Percentiles rank a stretch among this genome's conserved stretches.
Conservation (phyloP, 1,284 basidiomycete species). For the Amylostereum areolatum region DNA sequence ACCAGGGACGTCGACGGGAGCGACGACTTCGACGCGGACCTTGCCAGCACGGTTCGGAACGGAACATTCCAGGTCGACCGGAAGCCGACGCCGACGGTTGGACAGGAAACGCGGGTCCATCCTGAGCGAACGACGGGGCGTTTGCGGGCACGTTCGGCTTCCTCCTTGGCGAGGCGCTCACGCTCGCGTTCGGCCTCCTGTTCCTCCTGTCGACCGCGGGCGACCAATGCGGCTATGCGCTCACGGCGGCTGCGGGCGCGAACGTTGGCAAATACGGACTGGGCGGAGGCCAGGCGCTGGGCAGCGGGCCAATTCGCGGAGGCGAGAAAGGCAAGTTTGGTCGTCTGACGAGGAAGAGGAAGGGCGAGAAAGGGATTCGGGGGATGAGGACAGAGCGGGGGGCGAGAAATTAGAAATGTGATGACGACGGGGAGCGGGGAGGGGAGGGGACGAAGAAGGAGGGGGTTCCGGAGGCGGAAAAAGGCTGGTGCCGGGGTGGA, state of each 20-base stretch:
- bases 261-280: conserved; percentile 5
- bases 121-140: neutral
- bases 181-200: conserved; percentile 4
- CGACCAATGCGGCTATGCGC: conserved; percentile 1
- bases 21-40: neutral
- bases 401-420: too few species aligned
- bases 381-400: neutral
- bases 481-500: neutral
- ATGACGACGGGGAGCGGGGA: neutral
- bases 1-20: neutral
- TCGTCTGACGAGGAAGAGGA: neutral
- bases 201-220: conserved; percentile 6
- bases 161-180: conserved; percentile 6
- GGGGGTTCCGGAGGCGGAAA: neutral
- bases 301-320: neutral
- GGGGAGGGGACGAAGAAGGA: neutral
- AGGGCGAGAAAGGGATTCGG: neutral
- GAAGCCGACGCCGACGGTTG: conserved; percentile 6
- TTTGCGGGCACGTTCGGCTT: conserved; percentile 3
- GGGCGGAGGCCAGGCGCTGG: conserved; percentile 6
- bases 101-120: neutral
- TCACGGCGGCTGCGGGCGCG: conserved; percentile 10
- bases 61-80: neutral
- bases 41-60: neutral
- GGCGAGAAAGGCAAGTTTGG: neutral